Evolutionary conservation across 768 basidiomycete species (phyloP).

Genomic region (Tulasnella sp.): DNA sequence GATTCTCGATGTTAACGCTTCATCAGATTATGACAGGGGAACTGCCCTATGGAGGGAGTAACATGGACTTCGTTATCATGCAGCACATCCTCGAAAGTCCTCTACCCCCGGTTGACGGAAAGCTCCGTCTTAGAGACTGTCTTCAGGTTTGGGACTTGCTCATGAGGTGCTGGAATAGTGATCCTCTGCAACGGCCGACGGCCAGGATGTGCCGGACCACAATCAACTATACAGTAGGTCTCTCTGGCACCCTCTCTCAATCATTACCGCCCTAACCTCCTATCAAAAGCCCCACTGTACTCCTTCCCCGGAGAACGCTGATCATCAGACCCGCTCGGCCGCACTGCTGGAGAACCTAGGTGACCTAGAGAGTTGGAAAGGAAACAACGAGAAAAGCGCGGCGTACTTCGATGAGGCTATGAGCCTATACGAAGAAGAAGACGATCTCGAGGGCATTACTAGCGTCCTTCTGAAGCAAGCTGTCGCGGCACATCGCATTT

Average conservation of each 20-base stretch:
- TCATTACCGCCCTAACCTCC: not conserved
- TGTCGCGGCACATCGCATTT: not conserved
- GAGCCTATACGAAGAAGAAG: not conserved
- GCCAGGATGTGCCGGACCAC: not conserved
- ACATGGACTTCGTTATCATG: not conserved
- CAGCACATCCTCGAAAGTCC: not conserved
- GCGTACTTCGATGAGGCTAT: not conserved
- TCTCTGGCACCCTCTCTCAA: not conserved
- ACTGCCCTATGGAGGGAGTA: not conserved
- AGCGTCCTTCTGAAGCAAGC: not conserved
- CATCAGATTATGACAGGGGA: not conserved
- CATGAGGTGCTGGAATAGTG: not conserved
- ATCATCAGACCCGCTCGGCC: not conserved
- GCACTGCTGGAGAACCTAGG: not conserved
- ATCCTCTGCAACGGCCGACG: not conserved
- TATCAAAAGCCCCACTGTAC: not conserved
- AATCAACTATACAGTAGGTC: not conserved
- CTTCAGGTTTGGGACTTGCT: not conserved
- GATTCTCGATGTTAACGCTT: not conserved
- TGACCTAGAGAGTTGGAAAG: not conserved
- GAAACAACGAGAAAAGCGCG: not conserved
- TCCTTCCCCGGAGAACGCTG: not conserved
- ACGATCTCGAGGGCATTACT: not conserved
- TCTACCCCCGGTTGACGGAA: not conserved
- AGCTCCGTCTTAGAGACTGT: not conserved